phyloP scores from a whole-genome alignment of 164 flowering plant genomes.

The Litsea cubeba region DNA sequence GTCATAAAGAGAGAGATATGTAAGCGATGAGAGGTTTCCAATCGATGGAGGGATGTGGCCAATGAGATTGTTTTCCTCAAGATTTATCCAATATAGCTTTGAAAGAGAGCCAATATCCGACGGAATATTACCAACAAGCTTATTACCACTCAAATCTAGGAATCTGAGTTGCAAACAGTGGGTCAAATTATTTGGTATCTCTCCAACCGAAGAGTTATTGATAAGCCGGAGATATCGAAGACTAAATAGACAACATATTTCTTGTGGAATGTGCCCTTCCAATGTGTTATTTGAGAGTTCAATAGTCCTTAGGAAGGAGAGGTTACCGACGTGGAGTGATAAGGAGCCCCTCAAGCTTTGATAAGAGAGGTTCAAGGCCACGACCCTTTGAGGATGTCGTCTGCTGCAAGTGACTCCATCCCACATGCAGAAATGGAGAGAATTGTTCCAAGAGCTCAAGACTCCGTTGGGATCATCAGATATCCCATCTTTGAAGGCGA shows the following conservation, averaged over 20 bases:
- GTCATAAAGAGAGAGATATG: background rate
- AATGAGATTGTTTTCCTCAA: background rate
- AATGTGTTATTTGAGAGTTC: constrained; percentile 31
- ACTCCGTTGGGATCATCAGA: constrained; percentile 20
- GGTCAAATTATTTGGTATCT: constrained; percentile 26
- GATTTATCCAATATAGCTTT: background rate
- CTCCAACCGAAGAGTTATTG: constrained; percentile 26
- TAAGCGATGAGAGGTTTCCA: background rate
- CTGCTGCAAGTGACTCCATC: constrained; percentile 29
- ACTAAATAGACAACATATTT: constrained; percentile 24
- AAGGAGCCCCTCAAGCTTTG: constrained; percentile 21
- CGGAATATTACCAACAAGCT: background rate
- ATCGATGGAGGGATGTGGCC: background rate
- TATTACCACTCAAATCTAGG: constrained; percentile 14
- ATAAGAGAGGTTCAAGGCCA: constrained; percentile 13
- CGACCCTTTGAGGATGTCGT: constrained; percentile 18
- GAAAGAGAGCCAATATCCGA: background rate
- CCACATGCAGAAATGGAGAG: constrained; percentile 33
- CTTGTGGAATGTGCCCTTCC: constrained; percentile 25
- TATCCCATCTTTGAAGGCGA: constrained; percentile 17
- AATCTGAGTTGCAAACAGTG: constrained; percentile 12
- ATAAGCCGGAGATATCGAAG: constrained; percentile 25
- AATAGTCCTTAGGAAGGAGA: constrained; percentile 34
- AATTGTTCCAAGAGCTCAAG: constrained; percentile 32
- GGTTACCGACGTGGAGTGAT: constrained; percentile 33